A percentile compares a stretch with the other conserved stretches of the same genome.
Evolutionary conservation across 2,329 filamentous ascomycete genomes (phyloP).

Genomic region (Teratosphaeriaceae sp.): DNA sequence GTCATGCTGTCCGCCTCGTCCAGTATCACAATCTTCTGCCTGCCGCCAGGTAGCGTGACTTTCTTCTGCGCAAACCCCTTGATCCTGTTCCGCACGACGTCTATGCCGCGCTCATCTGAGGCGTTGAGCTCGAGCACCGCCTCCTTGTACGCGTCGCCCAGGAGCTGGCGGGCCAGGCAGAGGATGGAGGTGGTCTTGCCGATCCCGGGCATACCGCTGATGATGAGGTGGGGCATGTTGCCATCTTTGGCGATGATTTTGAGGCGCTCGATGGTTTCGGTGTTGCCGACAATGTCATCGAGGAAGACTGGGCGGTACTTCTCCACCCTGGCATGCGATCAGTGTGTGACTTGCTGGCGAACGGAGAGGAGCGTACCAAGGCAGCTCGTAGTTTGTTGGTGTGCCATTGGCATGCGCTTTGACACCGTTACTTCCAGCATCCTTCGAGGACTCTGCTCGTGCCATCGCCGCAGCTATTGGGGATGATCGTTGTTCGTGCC

Average conservation of each 20-base stretch:
- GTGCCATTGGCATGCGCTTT: conserved; percentile 34
- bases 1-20: conserved; percentile 99
- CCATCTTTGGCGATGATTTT: conserved; percentile 98
- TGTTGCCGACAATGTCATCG: conserved; percentile 96
- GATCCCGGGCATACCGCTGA: conserved; percentile 98
- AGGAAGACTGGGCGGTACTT: conserved; percentile 95
- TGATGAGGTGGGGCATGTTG: conserved; percentile 99
- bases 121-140: conserved; percentile 95
- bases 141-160: conserved; percentile 94
- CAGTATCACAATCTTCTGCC: conserved; percentile 94
- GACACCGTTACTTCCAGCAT: conserved; percentile 37
- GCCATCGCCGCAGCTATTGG: conserved; percentile 31
- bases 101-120: conserved; percentile 92
- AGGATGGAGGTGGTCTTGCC: conserved; percentile 96
- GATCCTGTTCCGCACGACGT: conserved; percentile 94
- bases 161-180: conserved; percentile 82
- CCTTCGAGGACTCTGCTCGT: conserved; percentile 44
- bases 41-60: conserved; percentile 81
- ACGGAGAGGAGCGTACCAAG: conserved; percentile 53
- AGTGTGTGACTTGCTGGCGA: conserved; percentile 4
- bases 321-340: conserved; percentile 65
- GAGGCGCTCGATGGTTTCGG: conserved; percentile 90
- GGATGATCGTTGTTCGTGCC: too few relatives aligned
- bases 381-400: conserved; percentile 61
- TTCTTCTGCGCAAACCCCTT: conserved; percentile 99